A percentile compares a stretch with the other conserved stretches of the same genome.
These are phyloP conservation scores for Amesomyces nigricolor DNA, from an alignment of 2,329 filamentous ascomycete species.

Conservation along the genomic window DNA sequence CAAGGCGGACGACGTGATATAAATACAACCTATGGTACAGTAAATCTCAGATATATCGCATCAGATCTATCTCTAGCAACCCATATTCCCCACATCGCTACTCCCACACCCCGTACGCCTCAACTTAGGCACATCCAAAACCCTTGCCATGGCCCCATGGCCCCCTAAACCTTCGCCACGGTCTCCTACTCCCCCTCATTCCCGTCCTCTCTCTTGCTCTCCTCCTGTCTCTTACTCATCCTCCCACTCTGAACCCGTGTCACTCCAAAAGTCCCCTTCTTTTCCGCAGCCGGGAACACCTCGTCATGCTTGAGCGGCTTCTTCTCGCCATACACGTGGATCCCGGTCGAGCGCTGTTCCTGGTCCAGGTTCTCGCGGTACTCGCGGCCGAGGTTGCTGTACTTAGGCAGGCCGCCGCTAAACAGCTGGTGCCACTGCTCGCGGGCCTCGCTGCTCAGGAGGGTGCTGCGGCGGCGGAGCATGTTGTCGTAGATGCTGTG, in stretches of 20 bases:
- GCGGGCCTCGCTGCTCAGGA: slow-evolving; percentile 37
- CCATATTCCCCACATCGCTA: no score
- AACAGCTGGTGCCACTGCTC: slow-evolving; percentile 43
- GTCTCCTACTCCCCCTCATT: neutral
- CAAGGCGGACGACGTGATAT: no score
- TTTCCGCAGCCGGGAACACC: slow-evolving; percentile 30
- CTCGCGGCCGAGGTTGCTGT: slow-evolving; percentile 49
- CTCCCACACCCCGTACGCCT: no score
- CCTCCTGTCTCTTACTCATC: neutral
- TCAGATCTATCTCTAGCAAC: no score
- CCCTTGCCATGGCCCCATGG: no score
- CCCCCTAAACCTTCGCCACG: neutral
- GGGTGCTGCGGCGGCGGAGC: slow-evolving; percentile 23
- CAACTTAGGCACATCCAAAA: no score
- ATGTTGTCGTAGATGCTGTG: slow-evolving; percentile 44
- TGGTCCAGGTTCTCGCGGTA: slow-evolving; percentile 53
- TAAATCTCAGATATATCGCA: no score
- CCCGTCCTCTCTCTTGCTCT: neutral
- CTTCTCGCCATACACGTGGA: slow-evolving; percentile 44
- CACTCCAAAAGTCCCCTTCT: neutral
- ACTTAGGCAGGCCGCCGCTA: slow-evolving; percentile 34
- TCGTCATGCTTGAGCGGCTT: slow-evolving; percentile 31
- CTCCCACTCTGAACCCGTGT: neutral
- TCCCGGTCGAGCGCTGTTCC: slow-evolving; percentile 36
- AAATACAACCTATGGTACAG: no score